Evolutionary conservation across 441 rosid genomes (phyloP).

Genomic region (Capsella rubella): DNA sequence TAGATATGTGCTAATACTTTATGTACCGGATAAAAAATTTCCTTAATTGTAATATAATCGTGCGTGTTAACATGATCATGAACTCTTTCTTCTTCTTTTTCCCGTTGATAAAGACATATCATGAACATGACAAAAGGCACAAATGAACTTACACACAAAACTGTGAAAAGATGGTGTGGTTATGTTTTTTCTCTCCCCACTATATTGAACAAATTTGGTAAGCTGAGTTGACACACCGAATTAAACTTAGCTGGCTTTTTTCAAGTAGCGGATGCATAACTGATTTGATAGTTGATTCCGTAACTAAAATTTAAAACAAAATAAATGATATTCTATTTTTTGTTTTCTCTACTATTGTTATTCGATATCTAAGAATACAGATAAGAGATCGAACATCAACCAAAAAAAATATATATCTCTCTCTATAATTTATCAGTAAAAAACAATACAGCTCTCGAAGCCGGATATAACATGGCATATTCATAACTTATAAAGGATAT

Average conservation of each 20-base stretch:
- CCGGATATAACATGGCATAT: slow-evolving; percentile 1
- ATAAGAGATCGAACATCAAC: slow-evolving; percentile 9
- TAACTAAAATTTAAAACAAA: background rate
- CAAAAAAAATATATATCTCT: background rate
- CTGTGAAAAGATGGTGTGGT: slow-evolving; percentile 22
- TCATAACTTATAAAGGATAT: slow-evolving; percentile 4
- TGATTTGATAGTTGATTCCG: slow-evolving; percentile 38
- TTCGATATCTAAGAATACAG: background rate
- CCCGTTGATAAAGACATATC: background rate
- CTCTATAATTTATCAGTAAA: background rate
- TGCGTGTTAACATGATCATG: slow-evolving; percentile 7
- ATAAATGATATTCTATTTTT: background rate
- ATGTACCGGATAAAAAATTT: background rate
- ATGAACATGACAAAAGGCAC: slow-evolving; percentile 2
- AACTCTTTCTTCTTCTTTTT: background rate
- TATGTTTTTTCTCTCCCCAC: slow-evolving; percentile 34
- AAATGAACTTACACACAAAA: slow-evolving; percentile 15
- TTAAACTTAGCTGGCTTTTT: slow-evolving; percentile 7
- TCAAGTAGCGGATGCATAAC: slow-evolving; percentile 20
- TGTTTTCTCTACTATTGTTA: slow-evolving; percentile 7
- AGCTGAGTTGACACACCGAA: slow-evolving; percentile 33
- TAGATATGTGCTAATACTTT: background rate
- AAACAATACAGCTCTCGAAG: background rate
- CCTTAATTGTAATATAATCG: slow-evolving; percentile 10
- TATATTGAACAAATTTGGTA: slow-evolving; percentile 33